Conservation (phyloP, 495 filamentous ascomycete species). For the Paragyromitra xinjiangensis region DNA sequence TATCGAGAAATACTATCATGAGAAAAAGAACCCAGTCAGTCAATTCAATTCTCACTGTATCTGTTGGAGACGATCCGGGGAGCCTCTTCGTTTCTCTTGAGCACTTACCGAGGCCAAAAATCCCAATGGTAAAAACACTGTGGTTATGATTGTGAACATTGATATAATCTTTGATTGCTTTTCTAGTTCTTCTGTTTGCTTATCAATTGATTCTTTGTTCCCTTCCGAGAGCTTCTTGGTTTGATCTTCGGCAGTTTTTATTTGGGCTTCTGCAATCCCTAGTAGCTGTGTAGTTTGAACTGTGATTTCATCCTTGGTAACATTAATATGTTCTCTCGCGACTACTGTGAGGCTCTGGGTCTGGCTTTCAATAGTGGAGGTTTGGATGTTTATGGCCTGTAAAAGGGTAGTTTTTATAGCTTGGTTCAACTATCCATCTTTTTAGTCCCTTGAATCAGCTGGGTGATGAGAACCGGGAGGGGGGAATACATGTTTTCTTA, state of each 20-base stretch:
- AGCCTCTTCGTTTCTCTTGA: background rate
- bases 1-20: background rate
- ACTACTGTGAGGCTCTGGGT: too few relatives aligned
- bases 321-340: too few relatives aligned
- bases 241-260: background rate
- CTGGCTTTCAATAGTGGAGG: too few relatives aligned
- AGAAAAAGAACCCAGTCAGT: background rate
- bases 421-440: background rate
- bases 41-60: background rate
- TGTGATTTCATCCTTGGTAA: too few relatives aligned
- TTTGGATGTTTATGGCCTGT: background rate
- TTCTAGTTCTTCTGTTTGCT: background rate
- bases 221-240: background rate
- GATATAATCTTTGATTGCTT: constrained; percentile 20
- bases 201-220: background rate
- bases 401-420: background rate
- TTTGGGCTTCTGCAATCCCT: too few relatives aligned
- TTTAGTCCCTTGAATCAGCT: background rate
- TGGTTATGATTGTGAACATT: constrained; percentile 22
- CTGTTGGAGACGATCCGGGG: background rate
- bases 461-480: background rate
- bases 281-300: too few relatives aligned
- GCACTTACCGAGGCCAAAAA: constrained; percentile 7
- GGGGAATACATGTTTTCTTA: constrained; percentile 13
- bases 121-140: constrained; percentile 12